phyloP scores from a whole-genome alignment of 2,329 filamentous ascomycete genomes.

The Aspergillus latus region DNA sequence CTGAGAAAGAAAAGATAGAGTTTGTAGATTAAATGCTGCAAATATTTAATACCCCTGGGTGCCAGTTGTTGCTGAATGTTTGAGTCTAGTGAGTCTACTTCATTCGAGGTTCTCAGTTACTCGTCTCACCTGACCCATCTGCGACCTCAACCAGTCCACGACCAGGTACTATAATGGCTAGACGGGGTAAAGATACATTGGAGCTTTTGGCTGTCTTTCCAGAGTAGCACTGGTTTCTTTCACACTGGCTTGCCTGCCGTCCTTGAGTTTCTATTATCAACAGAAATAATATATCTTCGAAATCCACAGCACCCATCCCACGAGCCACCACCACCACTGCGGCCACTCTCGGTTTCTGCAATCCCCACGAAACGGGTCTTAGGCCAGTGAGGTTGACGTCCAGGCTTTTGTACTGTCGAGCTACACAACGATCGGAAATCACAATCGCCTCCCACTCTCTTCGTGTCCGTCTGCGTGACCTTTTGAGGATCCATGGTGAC shows the following conservation, averaged over 20 bases:
- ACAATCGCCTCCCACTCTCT: not conserved
- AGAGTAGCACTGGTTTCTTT: not conserved
- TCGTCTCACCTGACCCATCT: too few species aligned
- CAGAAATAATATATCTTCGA: not conserved
- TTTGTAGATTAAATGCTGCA: too few species aligned
- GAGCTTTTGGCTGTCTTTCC: too few species aligned
- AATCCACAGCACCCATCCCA: not conserved
- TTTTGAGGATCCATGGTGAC: not conserved
- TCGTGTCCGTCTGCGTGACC: not conserved
- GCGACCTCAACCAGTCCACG: too few species aligned
- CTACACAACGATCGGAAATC: conserved; percentile 8
- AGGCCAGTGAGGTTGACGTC: not conserved
- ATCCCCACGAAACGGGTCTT: conserved; percentile 6
- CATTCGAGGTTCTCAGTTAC: too few species aligned
- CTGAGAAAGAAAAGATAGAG: not conserved
- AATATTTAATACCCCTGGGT: too few species aligned
- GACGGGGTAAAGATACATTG: too few species aligned
- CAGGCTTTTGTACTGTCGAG: conserved; percentile 3
- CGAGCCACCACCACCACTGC: not conserved
- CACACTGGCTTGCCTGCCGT: not conserved
- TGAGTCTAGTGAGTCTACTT: too few species aligned
- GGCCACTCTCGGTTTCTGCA: not conserved
- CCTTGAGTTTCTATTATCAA: not conserved
- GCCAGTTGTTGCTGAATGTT: too few species aligned
- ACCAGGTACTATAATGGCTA: too few species aligned